phyloP scores from a whole-genome alignment of 768 basidiomycete genomes.

The Pleurotus tuber-regium region DNA sequence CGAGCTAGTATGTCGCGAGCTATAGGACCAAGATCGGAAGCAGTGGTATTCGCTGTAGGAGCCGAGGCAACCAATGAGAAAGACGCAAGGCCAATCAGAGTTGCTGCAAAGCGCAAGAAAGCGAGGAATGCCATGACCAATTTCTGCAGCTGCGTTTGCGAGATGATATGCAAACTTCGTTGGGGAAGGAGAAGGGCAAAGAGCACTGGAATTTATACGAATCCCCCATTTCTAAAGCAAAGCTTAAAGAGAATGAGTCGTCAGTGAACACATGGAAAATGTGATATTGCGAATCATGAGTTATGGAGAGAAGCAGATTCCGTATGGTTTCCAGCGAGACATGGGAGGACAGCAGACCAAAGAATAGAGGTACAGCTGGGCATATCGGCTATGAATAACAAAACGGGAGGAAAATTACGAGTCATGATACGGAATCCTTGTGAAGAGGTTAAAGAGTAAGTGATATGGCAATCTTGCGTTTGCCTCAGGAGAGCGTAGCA shows the following conservation, averaged over 20 bases:
- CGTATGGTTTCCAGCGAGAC: background rate
- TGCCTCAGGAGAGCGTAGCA: no score
- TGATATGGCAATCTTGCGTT: no score
- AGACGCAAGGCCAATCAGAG: background rate
- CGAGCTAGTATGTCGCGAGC: constrained; percentile 30
- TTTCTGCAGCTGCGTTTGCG: background rate
- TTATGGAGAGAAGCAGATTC: background rate
- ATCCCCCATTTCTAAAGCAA: no score
- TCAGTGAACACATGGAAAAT: background rate
- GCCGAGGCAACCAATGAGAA: background rate
- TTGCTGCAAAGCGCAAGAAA: background rate
- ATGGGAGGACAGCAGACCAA: background rate
- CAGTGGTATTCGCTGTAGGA: background rate
- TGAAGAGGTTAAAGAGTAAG: no score
- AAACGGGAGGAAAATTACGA: background rate
- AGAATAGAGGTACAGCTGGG: no score
- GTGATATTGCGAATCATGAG: background rate
- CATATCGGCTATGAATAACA: background rate
- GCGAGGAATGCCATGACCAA: background rate
- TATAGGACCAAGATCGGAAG: background rate
- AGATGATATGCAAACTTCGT: no score
- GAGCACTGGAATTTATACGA: no score
- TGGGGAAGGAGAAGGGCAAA: no score
- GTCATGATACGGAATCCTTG: no score
- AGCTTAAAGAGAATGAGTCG: no score